Base-by-base conservation (phyloP, 2,329 filamentous ascomycete genomes). In the Claviceps spartinae region DNA sequence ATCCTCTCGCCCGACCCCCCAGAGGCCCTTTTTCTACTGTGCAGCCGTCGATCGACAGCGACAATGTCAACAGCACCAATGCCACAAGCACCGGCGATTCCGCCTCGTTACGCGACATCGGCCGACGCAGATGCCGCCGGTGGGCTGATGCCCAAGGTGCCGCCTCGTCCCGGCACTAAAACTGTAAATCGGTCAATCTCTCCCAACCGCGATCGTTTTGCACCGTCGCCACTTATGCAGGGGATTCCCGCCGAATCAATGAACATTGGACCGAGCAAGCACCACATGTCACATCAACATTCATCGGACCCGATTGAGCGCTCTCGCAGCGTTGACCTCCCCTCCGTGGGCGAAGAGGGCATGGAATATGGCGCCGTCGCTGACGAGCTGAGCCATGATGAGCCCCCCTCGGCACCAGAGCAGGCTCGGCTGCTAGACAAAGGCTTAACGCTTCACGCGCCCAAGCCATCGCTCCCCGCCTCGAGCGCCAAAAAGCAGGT, bases 301-400 rank as follows among this genome's bases (percentile, higher is more conserved):
- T 62, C 66, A 57, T 65, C 63, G 49, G 71, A 76, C 44, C 67
- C 69, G 41, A 65, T 76, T 56, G 69, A 76, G 43, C 85, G 88
- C 49, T 81, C 86, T 38, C 79, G 81, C 48, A 94, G 87, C 63
- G 87, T 95, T 52, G 79, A 80, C 37, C 78, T 96, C 64, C 91
- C 91, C 16, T 86, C 86, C 1, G 77, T 95, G 52, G 91, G 91
- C 53, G 83, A 96, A 64, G 91, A 96, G 70, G 91, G 91, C 56
- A 81, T 76, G 59, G 91, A 96, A 70, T 96, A 96, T 69, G 87
- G 81, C 50, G 84, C 66, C 22, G 65, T 76, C 37, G 62, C 73
- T 37, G 71, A 74, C n/a, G 75, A 77, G 55, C 50, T 62, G 49
- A 50, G 59, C 47, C 54, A 57, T 20, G 59, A 58, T 34, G 51